Percentiles rank a stretch among this genome's conserved stretches.
Evolutionary conservation across 73 alveolate genomes (phyloP).

Genomic region (Paramecium octaurelia): DNA sequence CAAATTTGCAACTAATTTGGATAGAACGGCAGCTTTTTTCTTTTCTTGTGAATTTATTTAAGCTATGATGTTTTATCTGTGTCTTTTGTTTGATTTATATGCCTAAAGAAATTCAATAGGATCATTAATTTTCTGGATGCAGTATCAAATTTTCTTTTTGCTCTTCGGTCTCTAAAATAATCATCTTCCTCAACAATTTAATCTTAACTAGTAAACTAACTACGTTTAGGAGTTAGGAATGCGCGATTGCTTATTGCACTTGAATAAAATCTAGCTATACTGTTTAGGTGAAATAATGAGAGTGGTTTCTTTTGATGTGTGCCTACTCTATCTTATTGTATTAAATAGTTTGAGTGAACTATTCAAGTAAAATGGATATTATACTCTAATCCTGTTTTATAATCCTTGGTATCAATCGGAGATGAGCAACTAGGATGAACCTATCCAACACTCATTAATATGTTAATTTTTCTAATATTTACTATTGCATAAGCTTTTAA

Average conservation of each 20-base stretch:
- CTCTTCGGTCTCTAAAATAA: background rate
- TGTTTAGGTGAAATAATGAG: background rate
- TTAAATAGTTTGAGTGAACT: background rate
- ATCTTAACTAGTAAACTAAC: background rate
- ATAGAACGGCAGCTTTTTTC: background rate
- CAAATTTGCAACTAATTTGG: background rate
- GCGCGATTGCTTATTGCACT: background rate
- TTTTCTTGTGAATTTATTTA: background rate
- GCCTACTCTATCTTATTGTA: background rate
- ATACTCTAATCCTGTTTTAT: background rate
- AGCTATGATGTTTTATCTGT: background rate
- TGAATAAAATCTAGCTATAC: background rate
- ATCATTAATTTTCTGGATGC: background rate
- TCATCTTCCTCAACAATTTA: background rate
- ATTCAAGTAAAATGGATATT: background rate
- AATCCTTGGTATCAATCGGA: background rate
- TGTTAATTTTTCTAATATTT: background rate
- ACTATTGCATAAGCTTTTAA: background rate
- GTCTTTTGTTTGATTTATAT: background rate
- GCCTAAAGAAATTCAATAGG: background rate
- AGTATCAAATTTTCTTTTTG: background rate
- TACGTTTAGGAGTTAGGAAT: background rate
- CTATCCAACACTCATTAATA: slow-evolving; percentile 20
- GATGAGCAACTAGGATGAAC: background rate
- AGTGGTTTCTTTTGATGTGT: background rate